phyloP scores from a whole-genome alignment of 495 filamentous ascomycete species.

The Penicillium pancosmium region DNA sequence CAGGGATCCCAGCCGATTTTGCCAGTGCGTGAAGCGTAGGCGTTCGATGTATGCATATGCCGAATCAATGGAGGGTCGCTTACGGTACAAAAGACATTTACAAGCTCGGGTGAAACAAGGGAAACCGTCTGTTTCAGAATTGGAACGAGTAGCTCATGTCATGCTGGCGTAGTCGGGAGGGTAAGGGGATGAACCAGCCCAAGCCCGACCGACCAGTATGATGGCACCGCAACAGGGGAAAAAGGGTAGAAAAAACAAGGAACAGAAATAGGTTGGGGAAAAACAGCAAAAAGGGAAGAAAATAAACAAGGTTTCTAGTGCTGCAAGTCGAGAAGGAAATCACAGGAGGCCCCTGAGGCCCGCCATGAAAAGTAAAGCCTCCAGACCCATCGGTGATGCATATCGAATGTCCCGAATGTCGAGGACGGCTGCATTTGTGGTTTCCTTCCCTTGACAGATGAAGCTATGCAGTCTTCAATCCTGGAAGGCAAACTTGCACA shows the following conservation, averaged over 20 bases:
- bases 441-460: constrained; percentile 40
- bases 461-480: constrained; percentile 46
- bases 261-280: constrained; percentile 12
- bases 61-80: neutral
- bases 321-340: constrained; percentile 39
- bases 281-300: constrained; percentile 29
- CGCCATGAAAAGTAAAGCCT: constrained; percentile 31
- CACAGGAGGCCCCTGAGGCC: constrained; percentile 3
- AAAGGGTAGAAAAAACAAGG: constrained; percentile 19
- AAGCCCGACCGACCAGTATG: constrained; percentile 20
- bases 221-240: constrained; percentile 25
- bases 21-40: neutral
- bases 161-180: constrained; percentile 22
- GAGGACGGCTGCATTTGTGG: constrained; percentile 27
- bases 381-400: constrained; percentile 36
- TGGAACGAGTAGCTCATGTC: constrained; percentile 34
- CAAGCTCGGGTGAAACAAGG: constrained; percentile 18
- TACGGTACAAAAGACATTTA: constrained; percentile 15
- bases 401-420: constrained; percentile 29
- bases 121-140: constrained; percentile 35
- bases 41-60: neutral
- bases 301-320: constrained; percentile 38
- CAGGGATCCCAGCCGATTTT: too few species aligned
- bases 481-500: constrained; percentile 49
- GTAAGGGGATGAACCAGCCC: constrained; percentile 23